Evolutionary conservation across 208 protist genomes (phyloP), one percentile per base, ranked within the genome.

Genomic region (Wallacemonas sp.): DNA sequence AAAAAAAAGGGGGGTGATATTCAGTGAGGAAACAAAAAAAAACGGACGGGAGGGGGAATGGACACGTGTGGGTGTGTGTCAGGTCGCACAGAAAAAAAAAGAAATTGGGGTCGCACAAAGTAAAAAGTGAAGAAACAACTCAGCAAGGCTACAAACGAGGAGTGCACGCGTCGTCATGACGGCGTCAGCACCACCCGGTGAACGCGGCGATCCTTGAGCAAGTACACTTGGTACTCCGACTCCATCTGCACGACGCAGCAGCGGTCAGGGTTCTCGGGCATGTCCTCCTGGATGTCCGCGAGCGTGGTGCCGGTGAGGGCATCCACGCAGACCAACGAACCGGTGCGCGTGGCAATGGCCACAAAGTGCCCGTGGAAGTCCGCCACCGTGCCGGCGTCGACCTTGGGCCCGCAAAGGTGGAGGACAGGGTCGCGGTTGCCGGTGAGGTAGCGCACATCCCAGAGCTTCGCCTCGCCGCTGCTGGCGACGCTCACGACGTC

Each of bases 371-470:
- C 75, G 38, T 28, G 31, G 66, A 76, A 81, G 29, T 48, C 42
- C 39, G 70, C 57, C 28, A 73, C 54, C 5, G 64, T 44, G 54
- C 61, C 75, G 44, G 61, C 26, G 54, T 71, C 52, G 18, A 39
- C 61, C 32, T 50, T 59, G 31, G 70, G 57, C 14, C 31, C 44
- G 39, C 71, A 63, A 1, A 82, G 54, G 20, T 69, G 61, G 11
- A 41, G 31, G 31, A 91, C 78, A 0, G 84, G 78, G 16, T 85
- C 67, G 20, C 57, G 72, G 31, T 31, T 42, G 20, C 16, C 38
- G 8, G 33, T 26, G 55, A 92, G 72, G 57, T 76, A 76, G 33
- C 86, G 74, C 5, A 80, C 46, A 76, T 92, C 86, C 86, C 86
- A 92, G 32, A 92, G 64, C 48, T 82, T 86, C 25, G 74, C 63